A percentile compares a stretch with the other conserved stretches of the same genome.
phyloP scores from a whole-genome alignment of 2,329 filamentous ascomycete species.

The Fusarium dlaminii region DNA sequence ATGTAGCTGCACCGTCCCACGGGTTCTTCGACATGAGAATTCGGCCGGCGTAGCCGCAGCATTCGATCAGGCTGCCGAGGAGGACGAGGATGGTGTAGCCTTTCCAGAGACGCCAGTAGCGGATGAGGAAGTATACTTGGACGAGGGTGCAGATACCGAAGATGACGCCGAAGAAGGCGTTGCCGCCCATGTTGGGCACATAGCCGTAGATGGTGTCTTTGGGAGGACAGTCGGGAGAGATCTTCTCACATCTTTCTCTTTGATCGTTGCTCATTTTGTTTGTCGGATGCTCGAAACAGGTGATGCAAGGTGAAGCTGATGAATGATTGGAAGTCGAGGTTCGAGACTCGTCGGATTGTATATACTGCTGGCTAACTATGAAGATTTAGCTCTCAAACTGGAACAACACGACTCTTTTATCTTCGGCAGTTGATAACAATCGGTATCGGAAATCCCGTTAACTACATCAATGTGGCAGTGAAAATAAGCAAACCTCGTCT shows the following conservation, averaged over 20 bases:
- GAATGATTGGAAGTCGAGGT: neutral
- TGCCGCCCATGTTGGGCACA: neutral
- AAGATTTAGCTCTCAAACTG: neutral
- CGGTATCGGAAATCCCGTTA: neutral
- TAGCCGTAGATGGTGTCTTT: neutral
- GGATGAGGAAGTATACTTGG: neutral
- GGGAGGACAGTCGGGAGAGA: neutral
- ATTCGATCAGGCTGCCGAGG: neutral
- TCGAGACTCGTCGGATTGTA: too few species aligned
- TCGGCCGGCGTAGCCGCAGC: neutral
- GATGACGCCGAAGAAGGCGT: neutral
- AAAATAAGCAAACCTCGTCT: neutral
- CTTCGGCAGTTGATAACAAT: neutral
- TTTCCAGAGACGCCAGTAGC: neutral
- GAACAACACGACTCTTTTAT: neutral
- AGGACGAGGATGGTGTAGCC: neutral
- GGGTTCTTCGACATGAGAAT: neutral
- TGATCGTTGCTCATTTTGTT: neutral
- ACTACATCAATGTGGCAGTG: neutral
- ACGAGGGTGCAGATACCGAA: neutral
- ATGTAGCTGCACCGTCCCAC: neutral
- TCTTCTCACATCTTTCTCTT: neutral
- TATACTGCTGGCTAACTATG: neutral
- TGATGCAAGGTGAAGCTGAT: fast-evolving
- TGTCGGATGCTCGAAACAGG: fast-evolving